Percentiles rank a stretch among this genome's conserved stretches.
These are phyloP conservation scores for Knoxia roxburghii DNA, from an alignment of 257 asterid genomes.

Conservation along the genomic window DNA sequence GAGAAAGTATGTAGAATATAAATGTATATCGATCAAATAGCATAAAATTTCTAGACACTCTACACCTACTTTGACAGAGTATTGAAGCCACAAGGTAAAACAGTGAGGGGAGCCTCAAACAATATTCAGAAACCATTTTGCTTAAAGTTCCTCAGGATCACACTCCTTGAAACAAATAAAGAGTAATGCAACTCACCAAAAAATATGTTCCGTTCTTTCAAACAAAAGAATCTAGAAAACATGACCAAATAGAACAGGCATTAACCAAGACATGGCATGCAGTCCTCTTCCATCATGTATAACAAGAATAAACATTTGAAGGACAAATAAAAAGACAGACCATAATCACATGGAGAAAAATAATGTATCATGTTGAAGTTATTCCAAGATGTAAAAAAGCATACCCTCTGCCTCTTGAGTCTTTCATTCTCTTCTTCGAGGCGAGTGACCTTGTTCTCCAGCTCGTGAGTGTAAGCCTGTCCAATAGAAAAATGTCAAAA, in stretches of 20 bases:
- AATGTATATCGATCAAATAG: neutral
- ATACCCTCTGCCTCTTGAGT: conserved; percentile 74
- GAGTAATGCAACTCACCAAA: neutral
- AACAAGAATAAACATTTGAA: neutral
- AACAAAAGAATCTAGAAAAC: neutral
- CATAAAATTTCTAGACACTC: too few relatives aligned
- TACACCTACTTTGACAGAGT: neutral
- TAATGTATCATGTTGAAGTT: neutral
- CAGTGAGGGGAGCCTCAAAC: neutral
- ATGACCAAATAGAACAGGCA: neutral
- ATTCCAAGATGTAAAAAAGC: conserved; percentile 10
- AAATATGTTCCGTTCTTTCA: neutral
- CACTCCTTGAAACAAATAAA: neutral
- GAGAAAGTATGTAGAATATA: neutral
- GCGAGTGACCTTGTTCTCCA: conserved; percentile 83
- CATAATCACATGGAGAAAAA: neutral
- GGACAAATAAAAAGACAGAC: neutral
- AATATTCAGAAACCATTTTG: neutral
- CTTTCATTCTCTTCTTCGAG: conserved; percentile 89
- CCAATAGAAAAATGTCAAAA: conserved; percentile 13
- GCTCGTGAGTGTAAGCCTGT: conserved; percentile 93
- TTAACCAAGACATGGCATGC: neutral
- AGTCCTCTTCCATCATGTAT: neutral
- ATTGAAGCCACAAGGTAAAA: neutral
- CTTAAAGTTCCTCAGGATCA: neutral